Conservation (phyloP, 192 early-diverging fungal species). For the Irineochytrium annulatum region DNA sequence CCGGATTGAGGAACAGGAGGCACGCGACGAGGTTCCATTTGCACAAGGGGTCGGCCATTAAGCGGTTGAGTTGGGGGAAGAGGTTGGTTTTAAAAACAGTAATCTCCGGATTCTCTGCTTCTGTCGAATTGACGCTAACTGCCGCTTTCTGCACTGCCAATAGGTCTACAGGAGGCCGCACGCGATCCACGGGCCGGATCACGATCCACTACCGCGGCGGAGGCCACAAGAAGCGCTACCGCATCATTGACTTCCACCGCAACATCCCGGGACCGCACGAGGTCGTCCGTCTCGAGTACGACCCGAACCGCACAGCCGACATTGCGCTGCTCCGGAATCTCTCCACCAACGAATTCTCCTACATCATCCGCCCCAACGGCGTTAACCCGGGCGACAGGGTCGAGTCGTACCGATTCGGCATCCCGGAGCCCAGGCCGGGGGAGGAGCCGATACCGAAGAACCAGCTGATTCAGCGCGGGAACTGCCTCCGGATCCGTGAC, state of each 20-base stretch:
- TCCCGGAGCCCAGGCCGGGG: constrained; percentile 20
- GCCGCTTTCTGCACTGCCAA: neutral
- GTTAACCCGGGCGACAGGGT: constrained; percentile 73
- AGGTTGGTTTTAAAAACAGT: constrained; percentile 15
- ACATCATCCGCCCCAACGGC: constrained; percentile 79
- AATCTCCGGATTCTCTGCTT: too few species aligned
- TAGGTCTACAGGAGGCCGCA: constrained; percentile 75
- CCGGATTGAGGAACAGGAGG: constrained; percentile 78
- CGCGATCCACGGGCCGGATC: constrained; percentile 83
- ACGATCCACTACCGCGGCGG: constrained; percentile 91
- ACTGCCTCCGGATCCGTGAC: constrained; percentile 82
- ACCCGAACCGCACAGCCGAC: constrained; percentile 85
- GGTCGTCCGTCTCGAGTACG: constrained; percentile 90
- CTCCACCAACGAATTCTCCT: constrained; percentile 71
- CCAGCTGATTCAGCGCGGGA: constrained; percentile 71
- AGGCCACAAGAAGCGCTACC: constrained; percentile 82
- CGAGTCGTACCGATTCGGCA: constrained; percentile 53
- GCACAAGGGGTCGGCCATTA: constrained; percentile 79
- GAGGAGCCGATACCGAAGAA: constrained; percentile 30
- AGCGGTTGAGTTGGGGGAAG: constrained; percentile 76
- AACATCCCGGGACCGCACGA: constrained; percentile 65
- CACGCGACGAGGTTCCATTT: constrained; percentile 82
- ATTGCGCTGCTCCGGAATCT: constrained; percentile 81
- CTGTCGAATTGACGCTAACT: neutral
- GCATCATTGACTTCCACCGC: constrained; percentile 85